Percentiles rank a stretch among this genome's conserved stretches.
Evolutionary conservation across 257 asterid genomes (phyloP).

Genomic region (Penstemon davidsonii): DNA sequence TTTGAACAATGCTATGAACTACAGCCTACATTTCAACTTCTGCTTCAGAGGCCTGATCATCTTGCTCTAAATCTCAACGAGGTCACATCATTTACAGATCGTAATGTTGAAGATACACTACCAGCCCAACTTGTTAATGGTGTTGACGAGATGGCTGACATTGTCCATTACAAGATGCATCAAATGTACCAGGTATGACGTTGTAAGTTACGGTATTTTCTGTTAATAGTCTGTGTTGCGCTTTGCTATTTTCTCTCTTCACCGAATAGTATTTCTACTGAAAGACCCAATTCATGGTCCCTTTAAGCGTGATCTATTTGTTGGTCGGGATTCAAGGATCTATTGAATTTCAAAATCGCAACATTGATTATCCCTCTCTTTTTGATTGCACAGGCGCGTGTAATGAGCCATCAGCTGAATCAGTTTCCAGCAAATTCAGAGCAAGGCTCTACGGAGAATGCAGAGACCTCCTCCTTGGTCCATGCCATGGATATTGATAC

Average conservation of each 20-base stretch:
- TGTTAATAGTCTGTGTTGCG: background rate
- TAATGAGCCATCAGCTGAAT: constrained; percentile 43
- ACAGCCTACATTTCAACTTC: constrained; percentile 85
- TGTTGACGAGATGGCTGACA: constrained; percentile 72
- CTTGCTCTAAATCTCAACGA: constrained; percentile 77
- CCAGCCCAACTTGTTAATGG: constrained; percentile 59
- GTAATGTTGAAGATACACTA: constrained; percentile 75
- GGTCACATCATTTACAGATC: constrained; percentile 60
- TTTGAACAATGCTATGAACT: constrained; percentile 97
- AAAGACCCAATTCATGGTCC: background rate
- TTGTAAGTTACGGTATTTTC: background rate
- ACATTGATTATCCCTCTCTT: constrained; percentile 11
- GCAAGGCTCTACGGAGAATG: constrained; percentile 26
- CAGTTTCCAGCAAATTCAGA: constrained; percentile 45
- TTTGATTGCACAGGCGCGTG: constrained; percentile 50
- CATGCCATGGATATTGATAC: constrained; percentile 38
- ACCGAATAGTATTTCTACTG: no score
- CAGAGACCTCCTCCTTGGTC: constrained; percentile 17
- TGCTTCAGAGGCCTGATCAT: constrained; percentile 79
- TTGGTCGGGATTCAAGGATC: background rate
- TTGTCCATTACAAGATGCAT: constrained; percentile 78
- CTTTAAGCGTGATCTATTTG: background rate
- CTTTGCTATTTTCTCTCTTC: background rate
- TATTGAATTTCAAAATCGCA: background rate
- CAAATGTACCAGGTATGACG: constrained; percentile 66